phyloP scores from a whole-genome alignment of 2,329 filamentous ascomycete species.

The Clathrospora elynae region DNA sequence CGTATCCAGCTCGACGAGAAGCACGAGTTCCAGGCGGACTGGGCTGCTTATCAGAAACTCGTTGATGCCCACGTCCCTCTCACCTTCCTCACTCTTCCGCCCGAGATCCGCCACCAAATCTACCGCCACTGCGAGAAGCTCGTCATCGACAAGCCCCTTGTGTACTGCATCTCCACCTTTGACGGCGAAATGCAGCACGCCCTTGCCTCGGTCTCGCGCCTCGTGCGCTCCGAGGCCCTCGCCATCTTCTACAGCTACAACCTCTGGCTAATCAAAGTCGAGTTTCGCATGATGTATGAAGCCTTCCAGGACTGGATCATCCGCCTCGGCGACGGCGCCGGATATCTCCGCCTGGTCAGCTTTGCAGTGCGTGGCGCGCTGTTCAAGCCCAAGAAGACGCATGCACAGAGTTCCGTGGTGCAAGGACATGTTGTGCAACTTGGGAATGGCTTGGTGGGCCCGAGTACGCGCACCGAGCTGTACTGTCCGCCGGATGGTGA shows the following conservation, averaged over 20 bases:
- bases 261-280: constrained; percentile 48
- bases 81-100: constrained; percentile 45
- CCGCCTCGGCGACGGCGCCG: constrained; percentile 40
- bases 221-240: constrained; percentile 45
- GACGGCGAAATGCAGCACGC: constrained; percentile 46
- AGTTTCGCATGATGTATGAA: constrained; percentile 49
- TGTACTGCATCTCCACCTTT: constrained; percentile 50
- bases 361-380: constrained; percentile 41
- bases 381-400: constrained; percentile 41
- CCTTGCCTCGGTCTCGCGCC: constrained; percentile 43
- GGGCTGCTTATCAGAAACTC: constrained; percentile 25
- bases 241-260: constrained; percentile 50
- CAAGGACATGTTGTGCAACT: constrained; percentile 31
- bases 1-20: constrained; percentile 19
- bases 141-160: constrained; percentile 43
- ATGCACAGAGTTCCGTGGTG: constrained; percentile 26
- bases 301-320: constrained; percentile 49
- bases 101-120: constrained; percentile 46
- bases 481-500: constrained; percentile 46
- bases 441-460: constrained; percentile 18
- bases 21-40: constrained; percentile 24
- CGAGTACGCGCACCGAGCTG: constrained; percentile 17
- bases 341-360: constrained; percentile 38
- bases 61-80: constrained; percentile 14
- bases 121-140: constrained; percentile 47